These are phyloP conservation scores for Boletus coccyginus DNA, from an alignment of 768 basidiomycete species.

Conservation along the genomic window DNA sequence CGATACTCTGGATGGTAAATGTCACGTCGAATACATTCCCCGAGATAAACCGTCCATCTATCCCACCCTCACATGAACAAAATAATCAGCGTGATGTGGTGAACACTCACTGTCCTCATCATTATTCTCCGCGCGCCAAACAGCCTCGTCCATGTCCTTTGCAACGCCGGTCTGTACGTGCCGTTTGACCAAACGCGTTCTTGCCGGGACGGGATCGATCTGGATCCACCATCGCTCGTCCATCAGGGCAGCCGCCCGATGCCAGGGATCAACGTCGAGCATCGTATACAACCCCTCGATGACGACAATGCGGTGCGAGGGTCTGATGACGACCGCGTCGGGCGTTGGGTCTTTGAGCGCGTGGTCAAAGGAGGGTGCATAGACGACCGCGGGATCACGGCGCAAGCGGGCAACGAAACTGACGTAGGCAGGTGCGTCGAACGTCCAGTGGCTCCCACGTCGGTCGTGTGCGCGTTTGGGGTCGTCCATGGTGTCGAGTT, in stretches of 20 bases:
- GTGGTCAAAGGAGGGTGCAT: slow-evolving; percentile 86
- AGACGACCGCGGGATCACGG: slow-evolving; percentile 31
- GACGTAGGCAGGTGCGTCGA: slow-evolving; percentile 72
- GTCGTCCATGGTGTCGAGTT: slow-evolving; percentile 74
- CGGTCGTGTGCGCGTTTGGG: slow-evolving; percentile 74
- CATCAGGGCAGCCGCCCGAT: slow-evolving; percentile 54
- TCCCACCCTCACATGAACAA: no score
- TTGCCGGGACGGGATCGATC: slow-evolving; percentile 54
- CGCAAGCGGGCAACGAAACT: slow-evolving; percentile 62
- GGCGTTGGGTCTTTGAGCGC: slow-evolving; percentile 80
- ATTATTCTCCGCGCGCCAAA: slow-evolving; percentile 72
- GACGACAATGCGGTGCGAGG: slow-evolving; percentile 72
- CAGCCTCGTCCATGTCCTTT: slow-evolving; percentile 58
- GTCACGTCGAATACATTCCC: slow-evolving; percentile 41
- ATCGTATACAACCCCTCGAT: slow-evolving; percentile 91
- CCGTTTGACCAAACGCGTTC: slow-evolving; percentile 58
- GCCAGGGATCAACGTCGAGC: slow-evolving; percentile 74
- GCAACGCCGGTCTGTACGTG: slow-evolving; percentile 80
- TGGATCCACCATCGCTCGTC: slow-evolving; percentile 81
- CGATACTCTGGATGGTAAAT: slow-evolving; percentile 38
- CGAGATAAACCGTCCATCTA: slow-evolving; percentile 31
- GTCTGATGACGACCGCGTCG: slow-evolving; percentile 53
- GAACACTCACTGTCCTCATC: slow-evolving; percentile 32
- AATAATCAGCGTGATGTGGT: no score
- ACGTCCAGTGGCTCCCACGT: slow-evolving; percentile 90